phyloP scores from a whole-genome alignment of 805 yeast species.

The Brettanomyces naardenensis region DNA sequence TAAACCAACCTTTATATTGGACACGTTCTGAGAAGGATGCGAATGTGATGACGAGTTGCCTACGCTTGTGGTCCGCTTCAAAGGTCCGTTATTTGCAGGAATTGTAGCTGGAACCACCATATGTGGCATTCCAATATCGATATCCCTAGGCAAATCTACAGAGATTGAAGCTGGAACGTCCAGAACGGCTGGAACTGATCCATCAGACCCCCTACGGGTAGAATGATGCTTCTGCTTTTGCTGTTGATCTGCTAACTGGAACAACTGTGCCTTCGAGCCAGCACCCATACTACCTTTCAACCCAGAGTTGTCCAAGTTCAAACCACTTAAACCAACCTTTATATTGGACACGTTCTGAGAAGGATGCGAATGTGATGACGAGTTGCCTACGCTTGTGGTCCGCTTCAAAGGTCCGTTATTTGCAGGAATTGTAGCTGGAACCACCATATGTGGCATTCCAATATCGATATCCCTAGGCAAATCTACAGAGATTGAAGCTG shows the following conservation, averaged over 20 bases:
- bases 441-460: constrained; percentile 1
- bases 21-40: constrained; percentile 9
- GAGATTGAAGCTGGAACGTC: background rate
- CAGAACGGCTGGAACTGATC: background rate
- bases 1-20: constrained; percentile 25
- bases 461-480: background rate
- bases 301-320: constrained; percentile 23
- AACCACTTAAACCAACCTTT: constrained; percentile 25
- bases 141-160: background rate
- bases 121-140: constrained; percentile 1
- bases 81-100: background rate
- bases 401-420: constrained; percentile 7
- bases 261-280: constrained; percentile 25
- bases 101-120: background rate
- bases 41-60: constrained; percentile 12
- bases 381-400: constrained; percentile 14
- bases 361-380: constrained; percentile 2
- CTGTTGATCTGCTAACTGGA: constrained; percentile 11
- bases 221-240: background rate
- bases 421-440: background rate
- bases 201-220: too few species aligned
- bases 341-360: constrained; percentile 18
- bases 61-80: constrained; percentile 12
- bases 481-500: too few species aligned
- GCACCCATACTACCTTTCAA: constrained; percentile 21